A percentile compares a stretch with the other conserved stretches of the same genome.
Conservation (phyloP, 108 stramenopile species). For the Nitzschia sp. region DNA sequence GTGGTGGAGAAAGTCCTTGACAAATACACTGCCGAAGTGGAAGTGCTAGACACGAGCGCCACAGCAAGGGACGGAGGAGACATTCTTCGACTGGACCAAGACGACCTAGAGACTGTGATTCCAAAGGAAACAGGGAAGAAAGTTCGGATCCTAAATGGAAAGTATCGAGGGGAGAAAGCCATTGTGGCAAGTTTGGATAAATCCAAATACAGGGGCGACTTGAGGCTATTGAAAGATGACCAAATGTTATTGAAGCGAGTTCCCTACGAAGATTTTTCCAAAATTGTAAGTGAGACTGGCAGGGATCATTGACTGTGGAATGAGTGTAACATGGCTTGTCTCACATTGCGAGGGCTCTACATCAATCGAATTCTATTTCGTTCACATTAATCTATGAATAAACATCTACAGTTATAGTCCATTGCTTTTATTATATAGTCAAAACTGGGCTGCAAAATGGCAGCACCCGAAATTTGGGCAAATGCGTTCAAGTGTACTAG, state of each 20-base stretch:
- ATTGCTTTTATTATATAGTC: too few relatives aligned
- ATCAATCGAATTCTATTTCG: too few relatives aligned
- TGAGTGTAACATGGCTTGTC: too few relatives aligned
- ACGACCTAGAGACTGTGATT: conserved; percentile 87
- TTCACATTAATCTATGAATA: too few relatives aligned
- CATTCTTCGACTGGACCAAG: conserved; percentile 73
- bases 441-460: too few relatives aligned
- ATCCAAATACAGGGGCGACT: conserved; percentile 42
- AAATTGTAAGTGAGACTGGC: conserved; percentile 21
- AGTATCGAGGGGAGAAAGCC: conserved; percentile 63
- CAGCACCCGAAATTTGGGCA: too few relatives aligned
- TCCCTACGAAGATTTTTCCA: conserved; percentile 44
- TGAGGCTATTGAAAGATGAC: conserved; percentile 45
- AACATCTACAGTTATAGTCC: too few relatives aligned
- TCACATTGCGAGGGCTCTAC: too few relatives aligned
- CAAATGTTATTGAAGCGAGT: conserved; percentile 14
- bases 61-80: conserved; percentile 45
- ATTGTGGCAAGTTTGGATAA: conserved; percentile 53
- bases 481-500: too few relatives aligned
- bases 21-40: conserved; percentile 66
- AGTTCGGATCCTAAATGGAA: conserved; percentile 76
- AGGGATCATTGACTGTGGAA: too few relatives aligned
- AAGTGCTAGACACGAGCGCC: conserved; percentile 52
- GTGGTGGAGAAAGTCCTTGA: conserved; percentile 67
- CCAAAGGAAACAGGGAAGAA: conserved; percentile 59